Conservation (phyloP, 768 basidiomycete genomes). For the Pisolithus microcarpus region DNA sequence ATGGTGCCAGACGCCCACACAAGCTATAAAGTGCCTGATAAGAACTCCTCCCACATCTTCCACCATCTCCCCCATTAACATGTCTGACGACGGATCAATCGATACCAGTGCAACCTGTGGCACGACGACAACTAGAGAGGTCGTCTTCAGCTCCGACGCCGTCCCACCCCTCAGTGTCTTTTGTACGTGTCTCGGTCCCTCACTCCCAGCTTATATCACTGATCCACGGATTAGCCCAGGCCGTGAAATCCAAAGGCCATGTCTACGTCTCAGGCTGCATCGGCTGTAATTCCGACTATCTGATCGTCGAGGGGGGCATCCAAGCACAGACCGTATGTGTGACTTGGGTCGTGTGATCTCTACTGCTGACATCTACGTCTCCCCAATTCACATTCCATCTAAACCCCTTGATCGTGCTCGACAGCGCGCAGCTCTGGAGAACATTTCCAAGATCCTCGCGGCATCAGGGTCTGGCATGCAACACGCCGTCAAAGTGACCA, state of each 20-base stretch:
- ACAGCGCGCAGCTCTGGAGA: slow-evolving; percentile 33
- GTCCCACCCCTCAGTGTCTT: slow-evolving; percentile 29
- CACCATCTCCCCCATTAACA: no score
- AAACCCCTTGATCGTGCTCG: not conserved
- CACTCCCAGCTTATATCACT: no score
- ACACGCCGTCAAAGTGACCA: slow-evolving; percentile 34
- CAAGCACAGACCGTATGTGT: slow-evolving; percentile 31
- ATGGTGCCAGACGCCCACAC: no score
- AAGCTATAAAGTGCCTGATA: no score
- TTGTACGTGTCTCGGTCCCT: slow-evolving; percentile 16
- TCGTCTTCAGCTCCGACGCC: slow-evolving; percentile 21
- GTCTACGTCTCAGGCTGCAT: slow-evolving; percentile 38
- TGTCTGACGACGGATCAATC: no score
- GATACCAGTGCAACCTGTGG: no score
- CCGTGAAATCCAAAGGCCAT: slow-evolving; percentile 26
- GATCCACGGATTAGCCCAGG: slow-evolving; percentile 25
- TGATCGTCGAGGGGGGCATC: slow-evolving; percentile 31
- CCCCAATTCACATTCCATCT: not conserved
- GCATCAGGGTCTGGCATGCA: slow-evolving; percentile 33
- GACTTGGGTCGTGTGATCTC: not conserved
- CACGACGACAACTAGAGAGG: slow-evolving; percentile 12
- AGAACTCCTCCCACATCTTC: no score
- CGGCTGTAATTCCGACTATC: slow-evolving; percentile 26
- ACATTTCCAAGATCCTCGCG: slow-evolving; percentile 30
- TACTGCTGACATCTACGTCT: no score